Conservation (phyloP, 495 filamentous ascomycete species). For the Massariosphaeria phaeospora region DNA sequence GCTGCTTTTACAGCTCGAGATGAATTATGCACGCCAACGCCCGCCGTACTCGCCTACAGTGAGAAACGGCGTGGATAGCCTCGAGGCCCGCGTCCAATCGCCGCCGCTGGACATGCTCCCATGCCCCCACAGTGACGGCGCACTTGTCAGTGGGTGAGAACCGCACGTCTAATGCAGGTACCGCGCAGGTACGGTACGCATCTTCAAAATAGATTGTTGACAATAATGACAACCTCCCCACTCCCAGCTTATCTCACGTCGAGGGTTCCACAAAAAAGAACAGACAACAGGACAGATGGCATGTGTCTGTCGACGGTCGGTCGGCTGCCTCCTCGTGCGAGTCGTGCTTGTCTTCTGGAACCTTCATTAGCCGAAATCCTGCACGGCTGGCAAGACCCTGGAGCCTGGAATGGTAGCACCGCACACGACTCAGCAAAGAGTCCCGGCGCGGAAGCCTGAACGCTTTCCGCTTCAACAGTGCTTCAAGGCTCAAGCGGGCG, state of each 20-base stretch:
- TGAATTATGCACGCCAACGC: conserved; percentile 14
- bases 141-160: background rate
- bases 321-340: background rate
- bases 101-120: background rate
- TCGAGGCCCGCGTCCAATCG: conserved; percentile 21
- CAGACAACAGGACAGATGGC: background rate
- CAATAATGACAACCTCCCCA: background rate
- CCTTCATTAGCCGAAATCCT: conserved; percentile 21
- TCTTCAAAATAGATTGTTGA: no score
- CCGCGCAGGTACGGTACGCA: conserved; percentile 32
- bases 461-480: conserved; percentile 12
- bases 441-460: conserved; percentile 16
- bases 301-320: background rate
- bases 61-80: conserved; percentile 22
- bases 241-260: conserved; percentile 2
- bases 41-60: conserved; percentile 12
- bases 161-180: conserved; percentile 32
- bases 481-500: conserved; percentile 19
- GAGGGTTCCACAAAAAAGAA: conserved; percentile 8
- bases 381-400: background rate
- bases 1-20: conserved; percentile 27
- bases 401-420: no score
- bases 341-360: conserved; percentile 16
- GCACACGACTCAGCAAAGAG: conserved; percentile 15
- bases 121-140: conserved; percentile 23